Conservation (phyloP, 495 filamentous ascomycete genomes). For the Penicillium paxilli region DNA sequence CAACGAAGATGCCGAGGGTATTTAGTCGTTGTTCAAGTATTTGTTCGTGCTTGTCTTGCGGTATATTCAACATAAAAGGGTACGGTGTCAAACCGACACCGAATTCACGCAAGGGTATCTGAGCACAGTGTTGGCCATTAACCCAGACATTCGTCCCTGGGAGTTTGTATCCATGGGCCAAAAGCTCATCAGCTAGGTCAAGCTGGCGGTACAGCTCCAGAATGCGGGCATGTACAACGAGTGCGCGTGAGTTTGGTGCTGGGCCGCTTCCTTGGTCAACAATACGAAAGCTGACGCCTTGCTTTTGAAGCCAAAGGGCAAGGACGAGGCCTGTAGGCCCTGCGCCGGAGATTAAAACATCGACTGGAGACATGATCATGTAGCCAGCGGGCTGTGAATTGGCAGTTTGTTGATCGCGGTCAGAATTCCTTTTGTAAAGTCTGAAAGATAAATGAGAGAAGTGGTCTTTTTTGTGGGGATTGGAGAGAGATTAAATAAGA, state of each 20-base stretch:
- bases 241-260: constrained; percentile 34
- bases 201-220: constrained; percentile 44
- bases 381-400: not conserved
- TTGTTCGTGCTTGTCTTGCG: constrained; percentile 39
- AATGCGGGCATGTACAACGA: constrained; percentile 42
- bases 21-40: constrained; percentile 35
- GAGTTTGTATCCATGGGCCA: constrained; percentile 31
- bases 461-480: not conserved
- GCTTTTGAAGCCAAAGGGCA: constrained; percentile 38
- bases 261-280: constrained; percentile 31
- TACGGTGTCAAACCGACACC: constrained; percentile 35
- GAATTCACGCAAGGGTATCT: constrained; percentile 23
- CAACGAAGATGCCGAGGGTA: constrained; percentile 29
- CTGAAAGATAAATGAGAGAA: not conserved
- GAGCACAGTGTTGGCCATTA: constrained; percentile 19
- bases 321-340: constrained; percentile 43
- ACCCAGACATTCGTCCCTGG: constrained; percentile 39
- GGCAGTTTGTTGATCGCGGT: not conserved
- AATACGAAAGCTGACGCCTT: constrained; percentile 35
- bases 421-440: no score
- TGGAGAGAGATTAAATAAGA: not conserved
- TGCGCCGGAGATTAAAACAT: constrained; percentile 43
- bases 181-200: constrained; percentile 33
- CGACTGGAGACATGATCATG: constrained; percentile 18
- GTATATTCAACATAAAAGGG: constrained; percentile 29